Evolutionary conservation across 805 yeast species (phyloP), one percentile per base, ranked within the genome.

Genomic region (Barnettozyma sucrosica): DNA sequence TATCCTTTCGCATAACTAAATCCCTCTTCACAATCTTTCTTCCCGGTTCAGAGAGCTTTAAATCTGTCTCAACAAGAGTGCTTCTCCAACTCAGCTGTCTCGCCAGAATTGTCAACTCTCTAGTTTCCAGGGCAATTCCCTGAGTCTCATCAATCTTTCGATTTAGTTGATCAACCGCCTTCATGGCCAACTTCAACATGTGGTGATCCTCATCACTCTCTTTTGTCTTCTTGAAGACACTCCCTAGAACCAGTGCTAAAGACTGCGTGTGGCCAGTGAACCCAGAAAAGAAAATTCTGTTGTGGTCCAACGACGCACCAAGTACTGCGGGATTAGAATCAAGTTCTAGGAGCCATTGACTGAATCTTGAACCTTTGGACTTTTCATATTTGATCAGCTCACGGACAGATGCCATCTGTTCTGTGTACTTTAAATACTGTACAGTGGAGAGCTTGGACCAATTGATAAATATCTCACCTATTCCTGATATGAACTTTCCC

Each of bases 401-500:
- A 57, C 79, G 78, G 2, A 81, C 81, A 53, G 75, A 72, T 2
- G 84, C 85, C 66, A 80, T 72, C 7, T 76, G 68, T 34, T 75
- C 76, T 34, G 88, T 84, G 56, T 85, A 85, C 34, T 67, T 68
- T 19, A 80, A 53, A 45, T 85, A 80, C 0, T 80, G 71, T 1
- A 68, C 68, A 20, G 71, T 66, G 0, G 87, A 89, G 19, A 69
- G 72, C 25, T 67, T 66, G 2, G 82, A 71, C 95, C 95, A 88
- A 18, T 74, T 73, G 26, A 72, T 62, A 52, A 85, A 78, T 10
- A 85, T 71, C 41, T 79, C 80, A 4, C 85, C 85, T 14, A 86
- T 72, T 8, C 79, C 79, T 32, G 72, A 74, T 13, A 88, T 76
- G 49, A 79, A 82, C 44, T 82, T 84, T 0, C 92, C 90, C 48